Percentiles rank a stretch among this genome's conserved stretches.
phyloP scores from a whole-genome alignment of 495 filamentous ascomycete genomes.

The Tuber indicum region DNA sequence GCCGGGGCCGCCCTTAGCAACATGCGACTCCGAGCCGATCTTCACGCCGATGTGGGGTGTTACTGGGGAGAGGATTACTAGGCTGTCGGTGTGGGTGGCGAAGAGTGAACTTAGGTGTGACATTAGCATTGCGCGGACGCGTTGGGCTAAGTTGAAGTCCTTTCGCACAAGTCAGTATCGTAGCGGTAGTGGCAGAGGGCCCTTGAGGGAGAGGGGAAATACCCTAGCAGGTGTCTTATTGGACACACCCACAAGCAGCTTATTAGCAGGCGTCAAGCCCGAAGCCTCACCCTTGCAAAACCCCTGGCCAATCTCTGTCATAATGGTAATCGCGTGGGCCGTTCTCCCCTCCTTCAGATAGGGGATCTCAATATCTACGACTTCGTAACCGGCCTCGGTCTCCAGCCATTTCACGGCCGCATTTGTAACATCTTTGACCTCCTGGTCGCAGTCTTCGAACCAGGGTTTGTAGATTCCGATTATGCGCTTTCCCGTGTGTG shows the following conservation, averaged over 20 bases:
- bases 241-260: constrained; percentile 61
- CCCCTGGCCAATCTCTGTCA: constrained; percentile 54
- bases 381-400: constrained; percentile 54
- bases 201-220: background rate
- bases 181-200: background rate
- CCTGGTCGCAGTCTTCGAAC: constrained; percentile 60
- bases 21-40: constrained; percentile 51
- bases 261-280: constrained; percentile 62
- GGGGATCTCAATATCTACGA: constrained; percentile 69
- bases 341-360: constrained; percentile 65
- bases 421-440: constrained; percentile 57
- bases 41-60: constrained; percentile 70
- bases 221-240: constrained; percentile 53
- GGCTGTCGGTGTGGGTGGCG: constrained; percentile 57
- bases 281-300: constrained; percentile 42
- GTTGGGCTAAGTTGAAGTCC: constrained; percentile 69
- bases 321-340: constrained; percentile 75
- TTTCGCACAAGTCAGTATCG: background rate
- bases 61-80: constrained; percentile 75
- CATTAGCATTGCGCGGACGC: constrained; percentile 73
- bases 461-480: constrained; percentile 72
- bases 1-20: constrained; percentile 54
- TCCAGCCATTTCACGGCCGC: constrained; percentile 57
- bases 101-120: constrained; percentile 69
- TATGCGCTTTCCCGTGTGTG: constrained; percentile 45